phyloP scores from a whole-genome alignment of 208 protist genomes.

The Angomonas desouzai region DNA sequence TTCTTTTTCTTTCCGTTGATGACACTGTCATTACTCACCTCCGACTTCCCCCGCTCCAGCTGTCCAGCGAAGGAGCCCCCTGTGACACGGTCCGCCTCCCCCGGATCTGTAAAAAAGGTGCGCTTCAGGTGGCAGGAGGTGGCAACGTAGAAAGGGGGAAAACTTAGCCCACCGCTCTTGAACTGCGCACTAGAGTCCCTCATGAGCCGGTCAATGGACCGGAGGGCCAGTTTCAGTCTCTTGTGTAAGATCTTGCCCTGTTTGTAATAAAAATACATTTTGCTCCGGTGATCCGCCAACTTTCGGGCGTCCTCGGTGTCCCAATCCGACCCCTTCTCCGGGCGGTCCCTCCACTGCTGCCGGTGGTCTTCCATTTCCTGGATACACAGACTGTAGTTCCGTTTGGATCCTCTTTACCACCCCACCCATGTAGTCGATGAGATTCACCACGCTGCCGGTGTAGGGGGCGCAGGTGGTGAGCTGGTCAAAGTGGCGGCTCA shows the following conservation, averaged over 20 bases:
- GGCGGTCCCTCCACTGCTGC: neutral
- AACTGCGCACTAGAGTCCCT: neutral
- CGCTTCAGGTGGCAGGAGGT: neutral
- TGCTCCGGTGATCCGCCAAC: neutral
- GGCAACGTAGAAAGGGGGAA: neutral
- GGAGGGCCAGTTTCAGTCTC: neutral
- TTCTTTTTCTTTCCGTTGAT: conserved; percentile 12
- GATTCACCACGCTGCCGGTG: conserved; percentile 16
- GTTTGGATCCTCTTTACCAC: neutral
- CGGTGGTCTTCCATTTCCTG: neutral
- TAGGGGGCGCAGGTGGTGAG: conserved; percentile 11
- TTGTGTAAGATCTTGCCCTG: conserved; percentile 6
- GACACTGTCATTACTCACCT: conserved; percentile 11
- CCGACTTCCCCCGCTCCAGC: neutral
- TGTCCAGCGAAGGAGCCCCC: conserved; percentile 7
- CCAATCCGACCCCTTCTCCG: neutral
- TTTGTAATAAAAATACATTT: neutral
- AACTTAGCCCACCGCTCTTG: neutral
- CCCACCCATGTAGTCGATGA: conserved; percentile 15
- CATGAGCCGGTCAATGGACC: neutral
- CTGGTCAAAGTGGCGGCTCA: conserved; percentile 12
- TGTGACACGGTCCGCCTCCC: neutral
- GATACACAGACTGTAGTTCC: neutral
- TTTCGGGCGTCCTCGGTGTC: neutral
- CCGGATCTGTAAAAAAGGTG: neutral